phyloP scores from a whole-genome alignment of 371 early-diverging fungal genomes.

The Dentiscutata heterogama region DNA sequence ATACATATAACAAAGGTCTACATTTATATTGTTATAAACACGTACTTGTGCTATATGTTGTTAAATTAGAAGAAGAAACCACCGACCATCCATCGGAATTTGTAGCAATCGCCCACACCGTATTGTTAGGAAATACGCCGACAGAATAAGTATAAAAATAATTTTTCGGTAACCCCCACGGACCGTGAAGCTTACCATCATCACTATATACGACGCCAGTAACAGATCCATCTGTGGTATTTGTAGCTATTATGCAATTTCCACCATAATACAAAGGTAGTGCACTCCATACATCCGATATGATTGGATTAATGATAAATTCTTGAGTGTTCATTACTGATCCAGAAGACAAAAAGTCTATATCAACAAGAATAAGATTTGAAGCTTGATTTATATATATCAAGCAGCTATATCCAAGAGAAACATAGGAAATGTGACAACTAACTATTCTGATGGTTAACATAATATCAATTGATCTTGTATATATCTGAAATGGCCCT shows the following conservation, averaged over 20 bases:
- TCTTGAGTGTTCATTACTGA: background rate
- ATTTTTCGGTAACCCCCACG: background rate
- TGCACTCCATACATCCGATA: background rate
- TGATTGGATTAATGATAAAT: background rate
- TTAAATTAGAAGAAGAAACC: background rate
- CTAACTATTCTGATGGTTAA: background rate
- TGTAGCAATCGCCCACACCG: background rate
- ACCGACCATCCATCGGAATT: background rate
- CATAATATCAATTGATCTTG: too few relatives aligned
- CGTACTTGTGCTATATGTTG: background rate
- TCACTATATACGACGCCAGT: background rate
- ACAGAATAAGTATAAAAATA: background rate
- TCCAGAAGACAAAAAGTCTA: slow-evolving; percentile 12
- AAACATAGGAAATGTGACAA: slow-evolving; percentile 1
- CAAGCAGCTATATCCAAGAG: slow-evolving; percentile 14
- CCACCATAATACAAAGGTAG: slow-evolving; percentile 23
- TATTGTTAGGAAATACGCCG: slow-evolving; percentile 34
- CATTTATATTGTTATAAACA: background rate
- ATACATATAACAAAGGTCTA: too few relatives aligned
- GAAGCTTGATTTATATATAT: background rate
- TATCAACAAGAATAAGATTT: background rate
- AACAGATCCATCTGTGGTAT: background rate
- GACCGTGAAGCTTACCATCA: slow-evolving; percentile 1
- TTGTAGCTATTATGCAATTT: slow-evolving; percentile 12
- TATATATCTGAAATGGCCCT: slow-evolving; percentile 29